Percentiles rank a stretch among this genome's conserved stretches.
phyloP scores from a whole-genome alignment of 1,139 yeast genomes.

The Trichomonascaceae sp. region DNA sequence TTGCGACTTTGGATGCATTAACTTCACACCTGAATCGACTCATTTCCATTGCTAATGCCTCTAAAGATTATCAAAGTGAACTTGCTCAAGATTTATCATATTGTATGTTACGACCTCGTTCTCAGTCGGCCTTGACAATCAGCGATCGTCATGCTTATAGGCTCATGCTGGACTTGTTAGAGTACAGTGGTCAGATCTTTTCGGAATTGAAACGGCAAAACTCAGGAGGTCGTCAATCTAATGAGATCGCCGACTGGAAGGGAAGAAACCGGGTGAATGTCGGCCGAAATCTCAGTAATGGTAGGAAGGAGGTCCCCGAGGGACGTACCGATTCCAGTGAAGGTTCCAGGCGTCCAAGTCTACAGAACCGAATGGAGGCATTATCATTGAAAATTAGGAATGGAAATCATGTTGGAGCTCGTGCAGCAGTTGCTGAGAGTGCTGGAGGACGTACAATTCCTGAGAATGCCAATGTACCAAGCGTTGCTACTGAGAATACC shows the following conservation, averaged over 20 bases:
- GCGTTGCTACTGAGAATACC: too few species aligned
- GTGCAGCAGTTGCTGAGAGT: background rate
- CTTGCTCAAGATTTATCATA: constrained; percentile 63
- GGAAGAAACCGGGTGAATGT: background rate
- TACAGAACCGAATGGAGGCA: constrained; percentile 25
- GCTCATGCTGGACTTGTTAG: constrained; percentile 57
- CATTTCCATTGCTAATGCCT: constrained; percentile 51
- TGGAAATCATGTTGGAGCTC: background rate
- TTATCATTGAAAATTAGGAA: constrained; percentile 22
- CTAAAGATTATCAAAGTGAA: constrained; percentile 40
- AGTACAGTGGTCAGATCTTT: constrained; percentile 54
- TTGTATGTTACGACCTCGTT: constrained; percentile 55
- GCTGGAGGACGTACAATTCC: background rate
- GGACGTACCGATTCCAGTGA: background rate
- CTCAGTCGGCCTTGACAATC: constrained; percentile 40
- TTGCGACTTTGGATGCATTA: constrained; percentile 76
- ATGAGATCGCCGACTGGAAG: background rate
- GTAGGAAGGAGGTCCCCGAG: background rate
- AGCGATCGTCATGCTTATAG: constrained; percentile 56
- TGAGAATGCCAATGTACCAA: background rate
- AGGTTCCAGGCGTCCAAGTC: constrained; percentile 18
- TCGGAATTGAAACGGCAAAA: constrained; percentile 38
- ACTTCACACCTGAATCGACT: constrained; percentile 67
- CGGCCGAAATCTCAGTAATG: background rate
- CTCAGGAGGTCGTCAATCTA: constrained; percentile 14